A percentile compares a stretch with the other conserved stretches of the same genome.
These are phyloP conservation scores for Primulina tabacum DNA, from an alignment of 257 asterid genomes.

Conservation along the genomic window DNA sequence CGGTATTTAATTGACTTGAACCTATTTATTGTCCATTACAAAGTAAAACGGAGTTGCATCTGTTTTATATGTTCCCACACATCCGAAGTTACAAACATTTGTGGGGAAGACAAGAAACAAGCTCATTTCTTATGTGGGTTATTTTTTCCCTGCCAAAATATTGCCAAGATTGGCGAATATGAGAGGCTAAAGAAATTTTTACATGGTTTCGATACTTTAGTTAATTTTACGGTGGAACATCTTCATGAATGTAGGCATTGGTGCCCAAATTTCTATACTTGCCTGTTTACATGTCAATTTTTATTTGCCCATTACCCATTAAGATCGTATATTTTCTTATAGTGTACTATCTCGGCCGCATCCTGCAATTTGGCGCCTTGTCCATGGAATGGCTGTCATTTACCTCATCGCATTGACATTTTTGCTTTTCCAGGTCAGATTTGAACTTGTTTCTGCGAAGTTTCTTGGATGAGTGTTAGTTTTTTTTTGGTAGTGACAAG, in stretches of 20 bases:
- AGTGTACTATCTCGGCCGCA: slow-evolving; percentile 94
- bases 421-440: slow-evolving; percentile 89
- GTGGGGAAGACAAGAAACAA: not conserved
- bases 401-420: slow-evolving; percentile 87
- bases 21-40: not conserved
- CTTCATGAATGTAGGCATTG: not conserved
- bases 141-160: not conserved
- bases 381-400: slow-evolving; percentile 95
- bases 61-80: not conserved
- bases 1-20: not conserved
- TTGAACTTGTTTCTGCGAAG: not conserved
- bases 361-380: slow-evolving; percentile 98
- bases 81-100: not conserved
- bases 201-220: not conserved
- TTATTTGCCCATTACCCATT: slow-evolving; percentile 4
- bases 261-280: not conserved
- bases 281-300: slow-evolving; percentile 6
- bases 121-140: not conserved
- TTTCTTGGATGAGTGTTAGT: not conserved
- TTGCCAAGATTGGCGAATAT: not conserved
- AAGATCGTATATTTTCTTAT: slow-evolving; percentile 25
- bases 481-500: not conserved
- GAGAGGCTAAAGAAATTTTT: not conserved
- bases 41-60: not conserved
- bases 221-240: not conserved